Evolutionary conservation across 768 basidiomycete genomes (phyloP), one percentile per base, ranked within the genome.

Genomic region (Pleurotus tuoliensis): DNA sequence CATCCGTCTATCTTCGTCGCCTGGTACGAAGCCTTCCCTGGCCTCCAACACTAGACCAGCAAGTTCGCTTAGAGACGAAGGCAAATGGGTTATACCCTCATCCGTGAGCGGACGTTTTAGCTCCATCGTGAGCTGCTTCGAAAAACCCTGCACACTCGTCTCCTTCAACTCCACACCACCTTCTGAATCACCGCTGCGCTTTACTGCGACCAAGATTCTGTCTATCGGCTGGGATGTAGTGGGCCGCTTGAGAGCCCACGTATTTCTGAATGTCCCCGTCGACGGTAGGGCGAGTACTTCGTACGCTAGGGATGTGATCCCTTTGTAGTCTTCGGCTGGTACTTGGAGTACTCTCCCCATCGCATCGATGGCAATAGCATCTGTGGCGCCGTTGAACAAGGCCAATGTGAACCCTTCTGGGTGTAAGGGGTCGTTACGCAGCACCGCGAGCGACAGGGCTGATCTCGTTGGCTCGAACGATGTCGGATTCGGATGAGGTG

Each of bases 321-420:
- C 68, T 3, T 53, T 16, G 38, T 66, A 65, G 55, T 75, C 72
- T 25, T 58, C 54, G 7, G 68, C 56, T 9, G 57, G 27, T 18
- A 74, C 58, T 39, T 63, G 16, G 2, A 68, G 58, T 1, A 71
- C 67, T 30, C 63, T 61, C 0, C 74, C 75, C 5, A 67, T 40
- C 1, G 69, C 63, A 54, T 75, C 71, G 11, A 76, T 65, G 1
- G 71, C 68, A 12, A 70, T 47, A 9, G 13, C 60, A 9, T 16
- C 58, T 56, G 22, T 38, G 12, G 60, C 60, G 34, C 53, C 34
- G n/a, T 59, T 51, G 58, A 74, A 76, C 1, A 76, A 52, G 4
- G 73, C 71, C 24, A 75, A 64, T 0, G 71, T 70, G 52, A 76
- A 71, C 8, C 73, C 73, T 45, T 71, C 66, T 13, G 62, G 64